A percentile compares a stretch with the other conserved stretches of the same genome.
Conservation (phyloP, 1,284 basidiomycete genomes). For the Tilletia setariae region DNA sequence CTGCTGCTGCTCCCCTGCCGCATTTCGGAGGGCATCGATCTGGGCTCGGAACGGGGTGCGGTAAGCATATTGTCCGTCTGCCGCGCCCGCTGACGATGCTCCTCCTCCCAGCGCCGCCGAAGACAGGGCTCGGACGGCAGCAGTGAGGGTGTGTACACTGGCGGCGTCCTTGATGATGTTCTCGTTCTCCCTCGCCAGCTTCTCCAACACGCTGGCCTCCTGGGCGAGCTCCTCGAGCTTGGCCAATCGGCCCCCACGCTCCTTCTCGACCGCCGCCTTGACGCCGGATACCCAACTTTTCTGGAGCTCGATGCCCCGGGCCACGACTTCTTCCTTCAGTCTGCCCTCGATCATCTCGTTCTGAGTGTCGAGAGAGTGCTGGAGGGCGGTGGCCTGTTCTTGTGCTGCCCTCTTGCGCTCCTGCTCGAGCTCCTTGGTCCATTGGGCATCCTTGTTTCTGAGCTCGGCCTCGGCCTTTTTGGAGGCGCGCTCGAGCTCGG, state of each 20-base stretch:
- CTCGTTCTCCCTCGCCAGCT: slow-evolving; percentile 85
- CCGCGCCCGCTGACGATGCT: slow-evolving; percentile 67
- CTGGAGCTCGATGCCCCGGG: slow-evolving; percentile 95
- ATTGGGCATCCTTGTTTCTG: slow-evolving; percentile 78
- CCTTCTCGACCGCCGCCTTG: slow-evolving; percentile 91
- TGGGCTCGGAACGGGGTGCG: slow-evolving; percentile 80
- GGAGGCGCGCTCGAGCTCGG: slow-evolving; percentile 76
- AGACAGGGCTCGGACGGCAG: slow-evolving; percentile 54
- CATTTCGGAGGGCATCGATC: slow-evolving; percentile 70
- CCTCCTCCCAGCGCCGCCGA: slow-evolving; percentile 22
- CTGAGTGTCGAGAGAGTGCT: slow-evolving; percentile 80
- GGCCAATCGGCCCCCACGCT: slow-evolving; percentile 89
- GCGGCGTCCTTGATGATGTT: slow-evolving; percentile 83
- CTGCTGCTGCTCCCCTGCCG: slow-evolving; percentile 60
- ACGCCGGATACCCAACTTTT: slow-evolving; percentile 93
- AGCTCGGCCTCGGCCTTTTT: slow-evolving; percentile 79
- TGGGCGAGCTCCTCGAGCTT: slow-evolving; percentile 90
- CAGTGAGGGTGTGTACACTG: slow-evolving; percentile 69
- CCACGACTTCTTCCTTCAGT: slow-evolving; percentile 87
- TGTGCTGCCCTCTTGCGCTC: slow-evolving; percentile 73
- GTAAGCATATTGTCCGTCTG: slow-evolving; percentile 61
- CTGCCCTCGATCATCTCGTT: slow-evolving; percentile 82
- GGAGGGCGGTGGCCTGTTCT: slow-evolving; percentile 79
- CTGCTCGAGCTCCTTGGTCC: slow-evolving; percentile 75
- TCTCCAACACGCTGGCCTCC: slow-evolving; percentile 83